A percentile compares a stretch with the other conserved stretches of the same genome.
phyloP scores from a whole-genome alignment of 2,329 filamentous ascomycete genomes.

The Coniochaeta sp. region DNA sequence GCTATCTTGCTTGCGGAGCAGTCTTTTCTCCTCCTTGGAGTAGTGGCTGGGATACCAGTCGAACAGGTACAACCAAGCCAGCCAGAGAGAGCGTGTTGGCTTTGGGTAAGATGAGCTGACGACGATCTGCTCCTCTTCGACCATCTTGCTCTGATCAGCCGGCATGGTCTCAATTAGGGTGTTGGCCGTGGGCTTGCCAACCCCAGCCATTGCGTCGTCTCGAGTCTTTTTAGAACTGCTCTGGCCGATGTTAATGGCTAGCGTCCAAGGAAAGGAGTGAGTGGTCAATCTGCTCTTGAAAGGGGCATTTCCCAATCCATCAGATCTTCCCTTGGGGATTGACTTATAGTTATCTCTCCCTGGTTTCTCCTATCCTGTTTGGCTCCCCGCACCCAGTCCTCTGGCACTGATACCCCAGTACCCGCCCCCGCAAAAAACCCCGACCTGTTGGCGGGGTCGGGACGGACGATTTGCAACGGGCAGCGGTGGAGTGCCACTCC shows the following conservation, averaged over 20 bases:
- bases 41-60: conserved; percentile 25
- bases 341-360: no score
- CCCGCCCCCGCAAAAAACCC: neutral
- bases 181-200: neutral
- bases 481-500: neutral
- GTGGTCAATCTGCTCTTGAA: no score
- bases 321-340: no score
- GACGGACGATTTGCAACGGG: neutral
- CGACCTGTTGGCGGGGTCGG: neutral
- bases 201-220: neutral
- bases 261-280: neutral
- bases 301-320: no score
- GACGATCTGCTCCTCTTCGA: conserved; percentile 12
- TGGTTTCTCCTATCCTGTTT: no score
- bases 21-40: conserved; percentile 16
- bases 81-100: conserved; percentile 11
- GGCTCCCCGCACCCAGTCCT: no score
- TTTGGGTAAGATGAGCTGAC: conserved; percentile 16
- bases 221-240: neutral
- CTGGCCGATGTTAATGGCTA: neutral
- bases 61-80: conserved; percentile 20
- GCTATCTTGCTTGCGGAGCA: conserved; percentile 20
- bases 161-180: neutral
- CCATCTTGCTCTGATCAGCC: neutral
- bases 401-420: no score